Conservation (phyloP, 2,329 filamentous ascomycete genomes). For the Monosporascus sp. region DNA sequence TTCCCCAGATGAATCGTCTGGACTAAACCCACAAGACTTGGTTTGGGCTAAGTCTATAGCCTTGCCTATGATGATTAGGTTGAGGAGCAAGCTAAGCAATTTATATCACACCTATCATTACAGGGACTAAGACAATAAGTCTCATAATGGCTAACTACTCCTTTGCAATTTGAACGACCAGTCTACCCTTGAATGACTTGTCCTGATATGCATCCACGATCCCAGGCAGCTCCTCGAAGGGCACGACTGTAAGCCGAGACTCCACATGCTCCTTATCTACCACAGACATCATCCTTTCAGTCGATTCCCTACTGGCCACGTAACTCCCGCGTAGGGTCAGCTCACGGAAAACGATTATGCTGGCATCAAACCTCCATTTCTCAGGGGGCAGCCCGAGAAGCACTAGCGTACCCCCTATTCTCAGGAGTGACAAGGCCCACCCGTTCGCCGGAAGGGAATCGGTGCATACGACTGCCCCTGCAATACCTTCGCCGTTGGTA, state of each 20-base stretch:
- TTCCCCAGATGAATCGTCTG: too few relatives aligned
- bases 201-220: conserved; percentile 24
- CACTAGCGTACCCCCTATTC: conserved; percentile 24
- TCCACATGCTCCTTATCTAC: conserved; percentile 16
- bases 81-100: too few relatives aligned
- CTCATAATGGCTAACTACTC: background rate
- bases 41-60: too few relatives aligned
- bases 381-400: conserved; percentile 26
- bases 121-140: background rate
- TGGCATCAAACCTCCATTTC: conserved; percentile 27
- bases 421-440: conserved; percentile 23
- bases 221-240: conserved; percentile 20
- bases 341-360: conserved; percentile 24
- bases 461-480: conserved; percentile 27
- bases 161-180: conserved; percentile 22
- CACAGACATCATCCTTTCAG: conserved; percentile 25
- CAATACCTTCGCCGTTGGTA: conserved; percentile 26
- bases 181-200: conserved; percentile 21
- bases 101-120: too few relatives aligned
- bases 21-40: too few relatives aligned
- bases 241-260: conserved; percentile 22
- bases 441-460: conserved; percentile 25
- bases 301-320: conserved; percentile 23
- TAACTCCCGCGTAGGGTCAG: conserved; percentile 27
- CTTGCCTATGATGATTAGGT: too few relatives aligned